Conservation (phyloP, 345 rosid species). For the Bretschneidera sinensis region DNA sequence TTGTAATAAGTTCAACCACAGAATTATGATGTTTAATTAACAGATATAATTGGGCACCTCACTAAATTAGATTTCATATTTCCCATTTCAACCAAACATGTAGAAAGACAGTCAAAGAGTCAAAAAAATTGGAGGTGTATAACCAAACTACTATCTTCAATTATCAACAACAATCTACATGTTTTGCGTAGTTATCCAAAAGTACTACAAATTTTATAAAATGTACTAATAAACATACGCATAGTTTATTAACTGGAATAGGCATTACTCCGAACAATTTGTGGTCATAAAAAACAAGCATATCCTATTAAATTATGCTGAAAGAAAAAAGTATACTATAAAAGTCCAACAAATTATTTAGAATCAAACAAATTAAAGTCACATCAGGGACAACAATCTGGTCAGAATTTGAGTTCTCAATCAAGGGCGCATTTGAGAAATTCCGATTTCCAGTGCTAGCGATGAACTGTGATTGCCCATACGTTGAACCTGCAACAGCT, state of each 20-base stretch:
- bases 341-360: not conserved
- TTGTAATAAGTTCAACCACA: not conserved
- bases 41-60: not conserved
- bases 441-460: slow-evolving; percentile 54
- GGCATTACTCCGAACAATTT: too few relatives aligned
- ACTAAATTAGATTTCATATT: not conserved
- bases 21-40: not conserved
- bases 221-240: too few relatives aligned
- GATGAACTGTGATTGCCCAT: slow-evolving; percentile 74
- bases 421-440: slow-evolving; percentile 63
- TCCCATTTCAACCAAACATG: not conserved
- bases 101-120: too few relatives aligned
- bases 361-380: slow-evolving; percentile 8
- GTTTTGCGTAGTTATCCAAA: too few relatives aligned
- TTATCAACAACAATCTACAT: too few relatives aligned
- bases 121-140: too few relatives aligned
- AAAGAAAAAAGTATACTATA: too few relatives aligned
- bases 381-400: slow-evolving; percentile 87
- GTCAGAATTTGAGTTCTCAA: slow-evolving; percentile 41
- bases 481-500: slow-evolving; percentile 35
- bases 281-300: too few relatives aligned
- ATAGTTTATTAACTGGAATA: too few relatives aligned
- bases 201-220: too few relatives aligned
- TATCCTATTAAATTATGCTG: too few relatives aligned
- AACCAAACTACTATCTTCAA: too few relatives aligned